Base-by-base conservation (phyloP, 306 rosid genomes). In the Sophora flavescens region DNA sequence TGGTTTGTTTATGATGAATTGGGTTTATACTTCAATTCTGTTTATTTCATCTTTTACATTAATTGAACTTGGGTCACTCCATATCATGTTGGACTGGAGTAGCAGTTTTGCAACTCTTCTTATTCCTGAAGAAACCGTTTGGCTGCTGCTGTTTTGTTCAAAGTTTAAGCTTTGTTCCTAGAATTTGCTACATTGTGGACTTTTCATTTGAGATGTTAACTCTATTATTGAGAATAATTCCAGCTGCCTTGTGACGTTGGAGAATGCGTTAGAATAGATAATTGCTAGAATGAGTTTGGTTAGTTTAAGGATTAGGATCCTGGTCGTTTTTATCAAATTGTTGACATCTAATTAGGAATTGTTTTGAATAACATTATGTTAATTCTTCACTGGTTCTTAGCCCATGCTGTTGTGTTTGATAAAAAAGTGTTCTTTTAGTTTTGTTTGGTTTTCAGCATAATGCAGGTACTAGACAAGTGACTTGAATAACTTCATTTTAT, bases 81-180 rank as follows among this genome's bases (percentile, higher is more conserved):
- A 44, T 63, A 11, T 47, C 28, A 15, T 61, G 26, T 41, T 70
- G 74, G 22, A 63, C 58, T 81, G 42, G 15, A 39, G 14, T 68
- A 3, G 15, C 59, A 57, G 65, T 61, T 61, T 38, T 60, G 56
- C 72, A 48, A 56, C 61, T 73, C 68, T 53, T 73, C 68, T 53
- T 64, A 16, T 63, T 65, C 60, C 15, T 54, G 68, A 79, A 79
- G 30, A 63, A 30, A 52, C 44, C 18, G 30, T 79, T 63, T 58
- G 44, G 54, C 36, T 68, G 66, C 42, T 62, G 50, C 12, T 70
- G 47, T 54, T 75, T 62, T 53, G 48, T 48, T 75, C 30, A 9
- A 68, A 52, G 67, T 44, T 75, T 60, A 50, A 68, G 30, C 62
- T 69, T 68, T 58, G 45, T 39, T 68, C 54, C 62, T 53, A 41